Evolutionary conservation across 169 alveolate genomes (phyloP).

Genomic region (Plasmodium knowlesi): DNA sequence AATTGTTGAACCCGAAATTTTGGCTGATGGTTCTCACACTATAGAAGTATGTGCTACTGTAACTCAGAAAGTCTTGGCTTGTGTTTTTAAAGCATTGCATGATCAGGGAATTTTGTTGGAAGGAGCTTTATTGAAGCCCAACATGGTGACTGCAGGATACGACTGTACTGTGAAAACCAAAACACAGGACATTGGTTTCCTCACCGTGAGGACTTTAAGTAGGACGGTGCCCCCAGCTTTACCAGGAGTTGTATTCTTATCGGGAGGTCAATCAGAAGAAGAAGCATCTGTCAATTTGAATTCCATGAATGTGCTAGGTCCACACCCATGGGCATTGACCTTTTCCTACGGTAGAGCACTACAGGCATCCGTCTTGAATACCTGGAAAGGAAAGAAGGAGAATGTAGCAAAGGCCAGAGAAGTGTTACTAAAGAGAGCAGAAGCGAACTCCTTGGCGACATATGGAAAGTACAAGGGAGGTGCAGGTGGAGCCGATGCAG

Average conservation of each 20-base stretch:
- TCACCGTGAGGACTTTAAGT: slow-evolving; percentile 94
- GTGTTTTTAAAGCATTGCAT: slow-evolving; percentile 94
- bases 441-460: slow-evolving; percentile 97
- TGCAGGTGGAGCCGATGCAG: slow-evolving; percentile 81
- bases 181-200: slow-evolving; percentile 94
- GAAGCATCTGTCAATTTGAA: slow-evolving; percentile 96
- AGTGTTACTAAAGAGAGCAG: slow-evolving; percentile 94
- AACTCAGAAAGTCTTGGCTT: slow-evolving; percentile 95
- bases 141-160: slow-evolving; percentile 99
- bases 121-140: slow-evolving; percentile 98
- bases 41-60: slow-evolving; percentile 96
- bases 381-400: slow-evolving; percentile 97
- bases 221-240: slow-evolving; percentile 98
- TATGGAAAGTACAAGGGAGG: slow-evolving; percentile 79
- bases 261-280: slow-evolving; percentile 99
- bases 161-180: slow-evolving; percentile 91
- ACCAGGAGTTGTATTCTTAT: slow-evolving; percentile 97
- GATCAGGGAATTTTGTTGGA: slow-evolving; percentile 95
- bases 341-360: slow-evolving; percentile 99
- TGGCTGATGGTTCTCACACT: slow-evolving; percentile 97
- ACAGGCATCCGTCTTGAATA: slow-evolving; percentile 94
- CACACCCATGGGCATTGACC: slow-evolving; percentile 95
- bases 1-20: slow-evolving; percentile 99
- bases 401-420: slow-evolving; percentile 96
- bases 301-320: slow-evolving; percentile 94